Conservation (phyloP, 2,329 filamentous ascomycete genomes). For the Rhynchosporium secalis region DNA sequence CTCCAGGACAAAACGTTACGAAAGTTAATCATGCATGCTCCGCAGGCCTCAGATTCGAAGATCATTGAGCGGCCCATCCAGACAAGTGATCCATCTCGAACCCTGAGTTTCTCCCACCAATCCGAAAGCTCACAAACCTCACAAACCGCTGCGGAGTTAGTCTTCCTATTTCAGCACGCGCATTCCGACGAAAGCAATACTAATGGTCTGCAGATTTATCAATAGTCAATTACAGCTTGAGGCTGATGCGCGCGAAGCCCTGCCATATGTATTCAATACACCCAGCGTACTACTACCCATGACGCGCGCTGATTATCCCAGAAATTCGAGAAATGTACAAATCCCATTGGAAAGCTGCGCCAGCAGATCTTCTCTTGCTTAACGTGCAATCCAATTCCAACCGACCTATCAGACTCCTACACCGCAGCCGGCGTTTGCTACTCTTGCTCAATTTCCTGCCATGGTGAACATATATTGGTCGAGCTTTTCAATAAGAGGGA, state of each 20-base stretch:
- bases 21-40: conserved; percentile 41
- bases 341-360: conserved; percentile 81
- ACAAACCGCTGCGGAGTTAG: conserved; percentile 51
- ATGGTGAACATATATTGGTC: conserved; percentile 91
- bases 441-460: conserved; percentile 93
- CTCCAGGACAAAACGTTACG: not conserved
- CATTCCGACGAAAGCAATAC: not conserved
- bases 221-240: conserved; percentile 87
- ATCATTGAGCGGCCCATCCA: conserved; percentile 21
- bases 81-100: conserved; percentile 43
- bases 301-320: conserved; percentile 41
- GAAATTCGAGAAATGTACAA: conserved; percentile 93
- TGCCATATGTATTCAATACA: conserved; percentile 73
- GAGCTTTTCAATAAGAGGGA: conserved; percentile 95
- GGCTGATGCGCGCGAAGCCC: conserved; percentile 88
- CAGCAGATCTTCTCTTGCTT: conserved; percentile 91
- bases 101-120: conserved; percentile 59
- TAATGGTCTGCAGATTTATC: conserved; percentile 64
- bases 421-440: conserved; percentile 87
- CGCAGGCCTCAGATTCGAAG: conserved; percentile 34
- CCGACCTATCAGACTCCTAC: conserved; percentile 61
- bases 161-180: not conserved
- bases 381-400: conserved; percentile 84
- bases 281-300: conserved; percentile 12
- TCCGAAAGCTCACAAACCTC: conserved; percentile 47